These are phyloP conservation scores for Dryas alaskensis DNA, from an alignment of 306 rosid genomes.

Conservation along the genomic window DNA sequence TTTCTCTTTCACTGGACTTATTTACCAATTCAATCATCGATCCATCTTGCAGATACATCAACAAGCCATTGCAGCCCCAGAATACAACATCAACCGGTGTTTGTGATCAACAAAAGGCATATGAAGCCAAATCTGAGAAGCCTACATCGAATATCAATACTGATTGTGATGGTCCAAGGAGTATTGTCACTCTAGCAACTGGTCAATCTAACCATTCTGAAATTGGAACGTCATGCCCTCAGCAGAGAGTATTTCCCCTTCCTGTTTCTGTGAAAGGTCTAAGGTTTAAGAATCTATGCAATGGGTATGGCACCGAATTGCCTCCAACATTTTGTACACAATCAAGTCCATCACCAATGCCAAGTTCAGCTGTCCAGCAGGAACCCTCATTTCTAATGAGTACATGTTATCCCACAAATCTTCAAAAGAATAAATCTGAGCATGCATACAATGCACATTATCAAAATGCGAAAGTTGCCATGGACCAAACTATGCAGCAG, in stretches of 20 bases:
- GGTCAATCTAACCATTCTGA: conserved; percentile 69
- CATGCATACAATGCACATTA: conserved; percentile 32
- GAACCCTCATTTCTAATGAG: conserved; percentile 55
- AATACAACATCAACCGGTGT: conserved; percentile 33
- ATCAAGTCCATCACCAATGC: conserved; percentile 48
- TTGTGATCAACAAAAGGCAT: conserved; percentile 47
- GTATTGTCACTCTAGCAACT: conserved; percentile 41
- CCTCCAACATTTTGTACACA: conserved; percentile 55
- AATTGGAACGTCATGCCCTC: conserved; percentile 44
- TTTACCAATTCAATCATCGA: conserved; percentile 24
- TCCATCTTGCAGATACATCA: conserved; percentile 63
- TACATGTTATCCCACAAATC: conserved; percentile 49
- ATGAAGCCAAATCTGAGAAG: conserved; percentile 43
- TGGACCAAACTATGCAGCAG: conserved; percentile 35
- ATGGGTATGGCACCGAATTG: conserved; percentile 48
- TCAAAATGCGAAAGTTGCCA: conserved; percentile 33
- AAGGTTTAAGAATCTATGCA: conserved; percentile 44
- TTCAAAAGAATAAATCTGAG: conserved; percentile 47
- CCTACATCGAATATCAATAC: conserved; percentile 24
- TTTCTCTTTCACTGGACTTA: not conserved
- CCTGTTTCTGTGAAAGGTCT: conserved; percentile 67
- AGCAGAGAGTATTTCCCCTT: conserved; percentile 43
- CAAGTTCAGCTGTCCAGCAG: conserved; percentile 40
- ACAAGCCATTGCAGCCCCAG: conserved; percentile 49
- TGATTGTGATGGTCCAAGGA: conserved; percentile 43